A percentile compares a stretch with the other conserved stretches of the same genome.
These are phyloP conservation scores for Hymenoscyphus occultus DNA, from an alignment of 2,329 filamentous ascomycete genomes.

Conservation along the genomic window DNA sequence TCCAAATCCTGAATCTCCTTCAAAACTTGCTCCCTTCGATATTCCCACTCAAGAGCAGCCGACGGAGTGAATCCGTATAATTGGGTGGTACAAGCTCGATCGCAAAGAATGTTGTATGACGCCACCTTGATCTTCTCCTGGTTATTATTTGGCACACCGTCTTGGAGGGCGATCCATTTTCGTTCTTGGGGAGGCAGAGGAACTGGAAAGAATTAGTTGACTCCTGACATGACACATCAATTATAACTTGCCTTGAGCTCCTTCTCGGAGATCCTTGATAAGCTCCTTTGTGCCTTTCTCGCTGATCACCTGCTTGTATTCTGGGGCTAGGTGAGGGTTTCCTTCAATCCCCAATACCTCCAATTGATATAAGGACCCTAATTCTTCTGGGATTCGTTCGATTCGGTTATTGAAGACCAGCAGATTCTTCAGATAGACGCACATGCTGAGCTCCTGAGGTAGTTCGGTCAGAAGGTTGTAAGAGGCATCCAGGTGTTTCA, in stretches of 20 bases:
- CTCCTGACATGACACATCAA: constrained; percentile 27
- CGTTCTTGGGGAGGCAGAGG: constrained; percentile 74
- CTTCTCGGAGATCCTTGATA: constrained; percentile 78
- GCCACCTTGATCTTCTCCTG: constrained; percentile 78
- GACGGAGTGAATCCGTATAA: constrained; percentile 90
- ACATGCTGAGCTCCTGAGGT: constrained; percentile 93
- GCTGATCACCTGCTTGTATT: constrained; percentile 77
- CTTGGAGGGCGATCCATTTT: constrained; percentile 74
- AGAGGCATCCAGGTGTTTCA: constrained; percentile 83
- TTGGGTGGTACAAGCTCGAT: constrained; percentile 81
- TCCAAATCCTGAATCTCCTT: constrained; percentile 76
- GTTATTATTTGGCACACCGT: constrained; percentile 53
- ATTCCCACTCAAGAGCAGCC: constrained; percentile 80
- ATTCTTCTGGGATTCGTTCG: constrained; percentile 74
- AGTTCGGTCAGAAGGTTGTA: constrained; percentile 80
- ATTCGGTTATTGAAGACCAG: constrained; percentile 90
- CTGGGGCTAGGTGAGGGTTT: constrained; percentile 70
- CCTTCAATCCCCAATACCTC: constrained; percentile 90
- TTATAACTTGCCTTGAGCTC: constrained; percentile 69
- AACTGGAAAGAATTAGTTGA: constrained; percentile 47
- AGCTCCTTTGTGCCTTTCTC: constrained; percentile 84
- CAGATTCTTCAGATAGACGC: constrained; percentile 83
- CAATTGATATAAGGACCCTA: constrained; percentile 84
- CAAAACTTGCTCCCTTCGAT: constrained; percentile 77
- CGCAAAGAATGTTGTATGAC: constrained; percentile 94